Conservation (phyloP, 148 eudicot species). For the Spergularia marina region DNA sequence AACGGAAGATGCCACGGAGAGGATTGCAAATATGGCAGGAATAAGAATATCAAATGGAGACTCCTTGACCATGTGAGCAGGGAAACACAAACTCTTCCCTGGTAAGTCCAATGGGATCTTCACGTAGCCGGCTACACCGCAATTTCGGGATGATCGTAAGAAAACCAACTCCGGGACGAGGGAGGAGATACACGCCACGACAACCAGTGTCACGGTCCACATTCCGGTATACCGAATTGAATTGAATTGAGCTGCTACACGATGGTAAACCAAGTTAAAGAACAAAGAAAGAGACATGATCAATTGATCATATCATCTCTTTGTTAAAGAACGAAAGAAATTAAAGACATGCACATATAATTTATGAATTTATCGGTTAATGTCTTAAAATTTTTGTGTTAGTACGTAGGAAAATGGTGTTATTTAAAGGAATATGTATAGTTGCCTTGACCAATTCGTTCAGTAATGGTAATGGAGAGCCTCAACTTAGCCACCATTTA, state of each 20-base stretch:
- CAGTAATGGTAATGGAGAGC: constrained; percentile 18
- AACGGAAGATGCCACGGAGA: constrained; percentile 33
- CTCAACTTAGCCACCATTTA: constrained; percentile 15
- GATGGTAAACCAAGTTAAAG: constrained; percentile 15
- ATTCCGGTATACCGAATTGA: constrained; percentile 23
- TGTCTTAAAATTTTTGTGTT: no score
- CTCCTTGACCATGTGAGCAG: constrained; percentile 29
- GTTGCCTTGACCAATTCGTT: constrained; percentile 9
- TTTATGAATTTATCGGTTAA: no score
- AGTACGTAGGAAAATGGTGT: not conserved
- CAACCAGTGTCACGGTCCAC: constrained; percentile 26
- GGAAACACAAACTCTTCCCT: constrained; percentile 37
- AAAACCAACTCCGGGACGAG: constrained; percentile 36
- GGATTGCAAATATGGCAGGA: constrained; percentile 32
- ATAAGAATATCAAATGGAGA: constrained; percentile 32
- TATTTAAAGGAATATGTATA: not conserved
- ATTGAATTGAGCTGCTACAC: not conserved
- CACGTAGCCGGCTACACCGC: constrained; percentile 18
- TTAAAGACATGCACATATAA: no score
- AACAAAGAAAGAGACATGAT: constrained; percentile 19
- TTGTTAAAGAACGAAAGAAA: no score
- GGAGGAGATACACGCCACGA: constrained; percentile 29
- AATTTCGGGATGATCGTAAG: constrained; percentile 24
- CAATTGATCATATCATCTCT: no score
- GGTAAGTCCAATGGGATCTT: constrained; percentile 41